Percentiles rank a stretch among this genome's conserved stretches.
Evolutionary conservation across 805 yeast species (phyloP).

Genomic region (Barnettozyma vustinii): DNA sequence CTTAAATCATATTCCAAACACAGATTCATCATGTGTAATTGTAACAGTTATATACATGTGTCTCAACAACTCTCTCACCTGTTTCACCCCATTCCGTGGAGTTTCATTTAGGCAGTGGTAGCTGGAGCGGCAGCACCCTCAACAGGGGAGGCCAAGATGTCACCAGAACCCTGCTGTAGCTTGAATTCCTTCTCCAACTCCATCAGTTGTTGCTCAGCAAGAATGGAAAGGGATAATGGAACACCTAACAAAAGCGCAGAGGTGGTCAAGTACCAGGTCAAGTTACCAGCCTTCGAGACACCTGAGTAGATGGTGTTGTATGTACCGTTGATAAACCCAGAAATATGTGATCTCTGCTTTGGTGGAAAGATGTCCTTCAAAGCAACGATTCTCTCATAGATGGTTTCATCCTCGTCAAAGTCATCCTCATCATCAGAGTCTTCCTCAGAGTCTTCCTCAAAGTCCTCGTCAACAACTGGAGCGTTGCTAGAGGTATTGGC

Average conservation of each 20-base stretch:
- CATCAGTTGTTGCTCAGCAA: conserved; percentile 88
- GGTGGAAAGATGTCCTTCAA: conserved; percentile 91
- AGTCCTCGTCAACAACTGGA: conserved; percentile 35
- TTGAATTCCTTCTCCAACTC: conserved; percentile 92
- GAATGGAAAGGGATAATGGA: conserved; percentile 83
- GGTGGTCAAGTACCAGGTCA: conserved; percentile 83
- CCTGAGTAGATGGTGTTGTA: conserved; percentile 40
- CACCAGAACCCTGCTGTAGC: conserved; percentile 72
- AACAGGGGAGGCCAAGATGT: conserved; percentile 60
- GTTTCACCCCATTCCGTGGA: neutral
- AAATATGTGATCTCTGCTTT: conserved; percentile 57
- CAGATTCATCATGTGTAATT: conserved; percentile 4
- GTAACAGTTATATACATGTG: conserved; percentile 7
- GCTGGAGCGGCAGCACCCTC: conserved; percentile 26
- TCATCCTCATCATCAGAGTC: conserved; percentile 28
- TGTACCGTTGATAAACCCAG: conserved; percentile 27
- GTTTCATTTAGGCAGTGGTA: conserved; percentile 12
- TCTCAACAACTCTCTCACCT: neutral
- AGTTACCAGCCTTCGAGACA: conserved; percentile 59
- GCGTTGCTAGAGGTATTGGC: conserved; percentile 32
- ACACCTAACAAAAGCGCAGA: conserved; percentile 84
- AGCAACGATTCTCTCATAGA: conserved; percentile 84
- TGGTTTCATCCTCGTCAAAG: conserved; percentile 71
- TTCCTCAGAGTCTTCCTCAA: conserved; percentile 39
- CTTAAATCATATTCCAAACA: neutral